Base-by-base conservation (phyloP, 805 yeast species). In the Nakazawaea ernobii region DNA sequence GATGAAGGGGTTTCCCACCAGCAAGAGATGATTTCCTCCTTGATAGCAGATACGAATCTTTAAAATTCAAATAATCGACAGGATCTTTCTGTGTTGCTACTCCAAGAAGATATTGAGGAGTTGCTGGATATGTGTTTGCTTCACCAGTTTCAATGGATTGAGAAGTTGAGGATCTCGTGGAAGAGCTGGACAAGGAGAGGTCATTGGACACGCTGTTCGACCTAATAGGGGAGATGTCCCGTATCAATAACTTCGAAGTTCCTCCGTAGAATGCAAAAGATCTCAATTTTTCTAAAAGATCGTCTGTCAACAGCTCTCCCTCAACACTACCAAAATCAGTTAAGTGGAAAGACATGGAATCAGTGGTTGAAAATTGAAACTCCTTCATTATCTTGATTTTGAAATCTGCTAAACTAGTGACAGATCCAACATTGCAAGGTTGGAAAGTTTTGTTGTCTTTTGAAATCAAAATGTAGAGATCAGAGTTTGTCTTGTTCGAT, bases 21-120 rank as follows among this genome's bases (percentile, higher is more conserved):
- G 17, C 55, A 38, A 1, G 63, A 54, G 5, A 66, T 51, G 52
- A 58, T 55, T 35, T 39, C n/a, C 39, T 40, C 24, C 38, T 41
- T 13, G 39, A 6, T 30, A 14, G 56, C 46, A 9, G 58, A 53
- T 36, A 53, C 49, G 51, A 42, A n/a, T 75, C 80, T 55, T 82
- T 82, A 60, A 80, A 78, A 54, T 74, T 81, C 61, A 79, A 56
- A 54, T 82, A 82, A 59, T 82, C 87, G 37, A 63, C 51, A 1
- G 61, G 52, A 17, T 70, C 77, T 28, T 66, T 60, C 9, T 35
- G 37, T n/a, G 55, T 57, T 10, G 41, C 43, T n/a, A 35, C 64
- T 45, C 75, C 80, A 30, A 82, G 67, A 47, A 82, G 62, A 55
- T 84, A 79, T 52, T 82, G 83, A 1, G 94, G 94, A 0, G 92